Evolutionary conservation across 352 stramenopile species (phyloP).

Genomic region (Elongisporangium undulatum): DNA sequence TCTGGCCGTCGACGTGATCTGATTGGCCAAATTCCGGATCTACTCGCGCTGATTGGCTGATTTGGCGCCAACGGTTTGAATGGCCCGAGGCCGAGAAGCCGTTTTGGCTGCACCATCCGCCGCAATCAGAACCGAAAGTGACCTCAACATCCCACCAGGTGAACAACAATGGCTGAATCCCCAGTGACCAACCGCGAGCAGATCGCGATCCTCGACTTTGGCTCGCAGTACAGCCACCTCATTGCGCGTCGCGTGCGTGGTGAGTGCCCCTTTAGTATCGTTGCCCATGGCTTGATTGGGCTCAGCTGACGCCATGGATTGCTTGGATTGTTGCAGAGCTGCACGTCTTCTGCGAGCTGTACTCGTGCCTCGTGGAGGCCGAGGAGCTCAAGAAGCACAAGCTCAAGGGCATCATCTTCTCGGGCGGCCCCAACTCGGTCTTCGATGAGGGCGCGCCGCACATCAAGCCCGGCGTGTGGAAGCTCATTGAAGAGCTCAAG

Average conservation of each 20-base stretch:
- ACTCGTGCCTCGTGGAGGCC: constrained; percentile 94
- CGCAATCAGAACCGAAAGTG: constrained; percentile 23
- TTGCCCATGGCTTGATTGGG: constrained; percentile 3
- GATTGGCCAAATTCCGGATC: constrained; percentile 2
- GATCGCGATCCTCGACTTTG: constrained; percentile 99
- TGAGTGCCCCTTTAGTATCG: constrained; percentile 13
- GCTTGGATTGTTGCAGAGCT: constrained; percentile 78
- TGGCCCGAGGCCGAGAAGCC: constrained; percentile 8
- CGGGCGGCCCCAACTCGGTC: constrained; percentile 94
- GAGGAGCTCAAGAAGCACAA: constrained; percentile 93
- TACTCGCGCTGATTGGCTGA: constrained; percentile 12
- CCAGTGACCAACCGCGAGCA: constrained; percentile 90
- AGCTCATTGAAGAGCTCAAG: constrained; percentile 94
- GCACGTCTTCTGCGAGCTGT: constrained; percentile 99
- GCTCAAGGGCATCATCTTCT: constrained; percentile 97
- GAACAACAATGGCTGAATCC: constrained; percentile 57
- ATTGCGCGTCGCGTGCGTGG: constrained; percentile 97
- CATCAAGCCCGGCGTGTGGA: constrained; percentile 93
- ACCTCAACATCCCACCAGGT: constrained; percentile 13
- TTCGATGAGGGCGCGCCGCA: constrained; percentile 96
- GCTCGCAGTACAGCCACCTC: constrained; percentile 99
- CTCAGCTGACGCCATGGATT: constrained; percentile 6
- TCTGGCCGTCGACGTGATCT: constrained; percentile 2
- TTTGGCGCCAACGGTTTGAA: constrained; percentile 31
- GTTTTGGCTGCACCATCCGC: constrained; percentile 13